A percentile compares a stretch with the other conserved stretches of the same genome.
These are phyloP conservation scores for Boletus sp. DNA, from an alignment of 768 basidiomycete species.

Conservation along the genomic window DNA sequence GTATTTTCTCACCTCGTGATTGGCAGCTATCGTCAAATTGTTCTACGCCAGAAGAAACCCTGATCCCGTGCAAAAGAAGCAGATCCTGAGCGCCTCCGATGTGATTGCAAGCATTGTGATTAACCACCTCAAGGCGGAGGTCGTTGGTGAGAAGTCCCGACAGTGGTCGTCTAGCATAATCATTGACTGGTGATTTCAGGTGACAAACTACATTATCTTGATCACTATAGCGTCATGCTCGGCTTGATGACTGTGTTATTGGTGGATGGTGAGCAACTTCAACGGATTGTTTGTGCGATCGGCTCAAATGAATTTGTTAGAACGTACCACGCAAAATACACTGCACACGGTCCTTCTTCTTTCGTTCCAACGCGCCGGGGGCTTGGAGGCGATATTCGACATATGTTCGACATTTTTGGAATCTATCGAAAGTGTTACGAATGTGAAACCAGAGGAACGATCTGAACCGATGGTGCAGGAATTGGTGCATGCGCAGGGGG, in stretches of 20 bases:
- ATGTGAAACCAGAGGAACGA: slow-evolving; percentile 54
- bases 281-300: neutral
- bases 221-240: slow-evolving; percentile 55
- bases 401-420: slow-evolving; percentile 54
- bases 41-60: slow-evolving; percentile 79
- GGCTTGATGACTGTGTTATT: slow-evolving; percentile 50
- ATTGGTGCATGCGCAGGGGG: slow-evolving; percentile 74
- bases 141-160: slow-evolving; percentile 46
- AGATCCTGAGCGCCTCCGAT: slow-evolving; percentile 67
- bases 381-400: slow-evolving; percentile 63
- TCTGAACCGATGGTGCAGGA: slow-evolving; percentile 57
- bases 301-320: slow-evolving; percentile 38
- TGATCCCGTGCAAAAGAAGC: slow-evolving; percentile 73
- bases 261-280: slow-evolving; percentile 49
- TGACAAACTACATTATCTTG: slow-evolving; percentile 43
- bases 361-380: slow-evolving; percentile 69
- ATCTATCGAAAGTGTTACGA: slow-evolving; percentile 55
- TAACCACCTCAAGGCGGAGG: slow-evolving; percentile 58
- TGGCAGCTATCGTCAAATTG: slow-evolving; percentile 78
- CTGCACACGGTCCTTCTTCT: slow-evolving; percentile 82
- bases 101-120: slow-evolving; percentile 72
- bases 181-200: slow-evolving; percentile 24
- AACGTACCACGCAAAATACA: slow-evolving; percentile 69
- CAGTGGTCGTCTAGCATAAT: slow-evolving; percentile 11
- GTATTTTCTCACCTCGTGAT: slow-evolving; percentile 11